A percentile compares a stretch with the other conserved stretches of the same genome.
These are phyloP conservation scores for Solanum hybrid DNA, from an alignment of 305 asterid species.

Conservation along the genomic window DNA sequence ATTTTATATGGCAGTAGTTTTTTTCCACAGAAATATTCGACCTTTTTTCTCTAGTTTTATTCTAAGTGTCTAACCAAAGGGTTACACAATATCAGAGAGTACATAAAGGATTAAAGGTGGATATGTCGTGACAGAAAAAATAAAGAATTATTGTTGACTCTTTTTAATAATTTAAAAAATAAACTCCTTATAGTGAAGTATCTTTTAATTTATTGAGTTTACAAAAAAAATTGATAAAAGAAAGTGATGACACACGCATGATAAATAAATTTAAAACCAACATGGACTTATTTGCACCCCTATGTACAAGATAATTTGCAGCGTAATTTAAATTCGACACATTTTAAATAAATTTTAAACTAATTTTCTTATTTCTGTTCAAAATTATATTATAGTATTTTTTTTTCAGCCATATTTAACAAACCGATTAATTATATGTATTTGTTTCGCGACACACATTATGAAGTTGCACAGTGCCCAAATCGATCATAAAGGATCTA, in stretches of 20 bases:
- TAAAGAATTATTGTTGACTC: no score
- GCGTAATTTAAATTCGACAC: neutral
- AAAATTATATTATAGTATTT: no score
- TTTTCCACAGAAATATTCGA: neutral
- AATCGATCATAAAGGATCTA: neutral
- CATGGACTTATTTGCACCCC: no score
- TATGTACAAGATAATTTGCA: neutral
- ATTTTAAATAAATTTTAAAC: neutral
- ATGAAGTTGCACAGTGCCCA: neutral
- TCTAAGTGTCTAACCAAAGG: neutral
- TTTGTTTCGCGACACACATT: neutral
- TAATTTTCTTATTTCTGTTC: no score
- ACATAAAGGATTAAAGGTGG: no score
- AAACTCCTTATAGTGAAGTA: neutral
- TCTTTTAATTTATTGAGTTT: neutral
- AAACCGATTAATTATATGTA: neutral
- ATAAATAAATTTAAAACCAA: no score
- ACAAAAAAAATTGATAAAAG: no score
- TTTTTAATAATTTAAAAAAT: no score
- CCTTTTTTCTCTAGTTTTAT: neutral
- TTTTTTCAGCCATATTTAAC: neutral
- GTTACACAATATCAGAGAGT: no score
- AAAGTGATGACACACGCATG: no score
- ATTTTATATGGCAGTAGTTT: neutral
- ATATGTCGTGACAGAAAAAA: no score